Base-by-base conservation (phyloP, 192 early-diverging fungal species). In the Oehlia diaphana region DNA sequence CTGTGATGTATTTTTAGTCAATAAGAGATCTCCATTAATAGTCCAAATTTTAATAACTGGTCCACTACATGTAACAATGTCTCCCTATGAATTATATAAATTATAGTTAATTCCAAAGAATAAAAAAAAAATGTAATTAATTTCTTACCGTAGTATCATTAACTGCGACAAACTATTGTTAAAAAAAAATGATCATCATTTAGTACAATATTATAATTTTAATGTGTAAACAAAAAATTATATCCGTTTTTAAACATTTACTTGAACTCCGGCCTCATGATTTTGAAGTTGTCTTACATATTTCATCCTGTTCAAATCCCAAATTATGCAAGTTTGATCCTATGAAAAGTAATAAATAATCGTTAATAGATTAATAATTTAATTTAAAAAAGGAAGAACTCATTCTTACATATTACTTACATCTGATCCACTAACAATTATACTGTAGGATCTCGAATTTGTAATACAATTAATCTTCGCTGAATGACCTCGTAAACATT, bases 241-340 rank as follows among this genome's bases (percentile, higher is more conserved):
- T 47, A 3, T 16, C 9, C 6, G 9, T 73, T 28, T 49, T 16
- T 26, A 26, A 50, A 26, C 4, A 4, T 21, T 31, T 44, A 88
- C 75, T 1, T 87, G 80, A 19, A 92, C 82, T 35, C 84, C 84
- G 68, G 82, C 81, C 63, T 91, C 88, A 63, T 91, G 87, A n/a
- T 84, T 82, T 21, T 77, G 75, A 1, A 92, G 68, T 21, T 88
- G 86, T n/a, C 88, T 83, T 35, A 92, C 90, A 78, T 90, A 92
- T 35, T 86, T 88, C 80, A 86, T 82, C 70, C 91, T 84, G 44
- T 92, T 92, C 61, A 92, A 76, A 81, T 92, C 91, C 91, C 91
- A 92, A 9, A 92, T 74, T 69, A 92, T 88, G 10, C 84, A 88
- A 28, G 87, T 89, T 79, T 87, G 86, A 80, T 92, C 91, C 85